phyloP scores from a whole-genome alignment of 2,329 filamentous ascomycete species.

The Clonostachys byssicola region DNA sequence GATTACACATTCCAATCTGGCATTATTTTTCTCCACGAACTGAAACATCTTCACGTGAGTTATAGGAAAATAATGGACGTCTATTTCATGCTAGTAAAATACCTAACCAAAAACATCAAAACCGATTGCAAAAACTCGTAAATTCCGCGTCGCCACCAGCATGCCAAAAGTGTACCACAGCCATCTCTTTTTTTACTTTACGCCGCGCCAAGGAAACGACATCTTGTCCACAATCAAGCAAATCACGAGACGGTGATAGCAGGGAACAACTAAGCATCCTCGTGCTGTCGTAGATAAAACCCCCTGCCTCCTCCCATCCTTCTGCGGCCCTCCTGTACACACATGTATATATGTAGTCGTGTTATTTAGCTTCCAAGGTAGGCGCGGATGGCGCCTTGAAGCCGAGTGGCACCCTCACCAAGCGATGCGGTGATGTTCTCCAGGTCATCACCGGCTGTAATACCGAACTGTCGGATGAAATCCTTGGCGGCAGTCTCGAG shows the following conservation, averaged over 20 bases:
- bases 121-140: too few relatives aligned
- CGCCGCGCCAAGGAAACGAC: too few relatives aligned
- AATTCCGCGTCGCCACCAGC: too few relatives aligned
- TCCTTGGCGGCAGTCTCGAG: constrained; percentile 93
- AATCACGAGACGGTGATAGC: too few relatives aligned
- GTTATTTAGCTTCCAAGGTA: constrained; percentile 54
- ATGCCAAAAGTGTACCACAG: too few relatives aligned
- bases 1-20: too few relatives aligned
- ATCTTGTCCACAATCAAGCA: too few relatives aligned
- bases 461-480: constrained; percentile 90
- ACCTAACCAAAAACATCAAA: too few relatives aligned
- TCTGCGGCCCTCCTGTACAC: background rate
- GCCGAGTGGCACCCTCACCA: constrained; percentile 77
- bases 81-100: constrained; percentile 26
- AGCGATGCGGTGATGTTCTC: constrained; percentile 82
- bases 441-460: constrained; percentile 92
- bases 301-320: constrained; percentile 2
- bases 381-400: constrained; percentile 71
- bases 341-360: background rate
- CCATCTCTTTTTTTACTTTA: too few relatives aligned
- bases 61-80: constrained; percentile 6
- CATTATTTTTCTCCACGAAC: background rate
- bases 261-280: too few relatives aligned
- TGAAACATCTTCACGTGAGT: too few relatives aligned
- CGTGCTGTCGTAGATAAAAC: too few relatives aligned